A percentile compares a stretch with the other conserved stretches of the same genome.
Conservation (phyloP, 305 asterid genomes). For the Fraxinus baroniana region DNA sequence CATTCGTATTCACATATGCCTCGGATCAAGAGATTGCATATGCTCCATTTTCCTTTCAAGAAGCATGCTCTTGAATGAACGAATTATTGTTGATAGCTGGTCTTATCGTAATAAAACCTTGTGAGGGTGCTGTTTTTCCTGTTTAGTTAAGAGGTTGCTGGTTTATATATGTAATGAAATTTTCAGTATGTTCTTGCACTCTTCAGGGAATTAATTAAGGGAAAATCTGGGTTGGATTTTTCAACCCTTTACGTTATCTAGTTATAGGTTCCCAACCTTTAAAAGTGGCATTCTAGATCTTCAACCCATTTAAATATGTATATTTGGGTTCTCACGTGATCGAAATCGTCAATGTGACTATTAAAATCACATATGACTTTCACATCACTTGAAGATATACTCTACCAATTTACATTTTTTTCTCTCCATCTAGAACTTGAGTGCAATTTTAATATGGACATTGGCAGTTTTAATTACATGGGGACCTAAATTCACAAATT, state of each 20-base stretch:
- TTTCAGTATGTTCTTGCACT: not conserved
- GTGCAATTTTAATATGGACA: too few species aligned
- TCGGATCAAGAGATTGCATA: not conserved
- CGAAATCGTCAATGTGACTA: too few species aligned
- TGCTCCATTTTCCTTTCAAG: not conserved
- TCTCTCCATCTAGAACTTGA: too few species aligned
- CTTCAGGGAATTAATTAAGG: too few species aligned
- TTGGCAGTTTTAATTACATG: not conserved
- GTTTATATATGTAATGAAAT: not conserved
- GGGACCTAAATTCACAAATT: not conserved
- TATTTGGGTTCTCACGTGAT: too few species aligned
- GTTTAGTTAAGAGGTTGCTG: not conserved
- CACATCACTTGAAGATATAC: too few species aligned
- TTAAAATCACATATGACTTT: too few species aligned
- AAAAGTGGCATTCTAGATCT: too few species aligned
- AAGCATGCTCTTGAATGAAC: not conserved
- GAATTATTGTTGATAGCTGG: not conserved
- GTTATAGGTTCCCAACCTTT: not conserved
- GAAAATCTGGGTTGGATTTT: not conserved
- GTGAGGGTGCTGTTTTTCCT: not conserved
- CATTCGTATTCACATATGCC: not conserved
- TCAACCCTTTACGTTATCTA: not conserved
- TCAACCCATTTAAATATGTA: not conserved
- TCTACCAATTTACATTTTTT: too few species aligned
- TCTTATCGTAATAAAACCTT: not conserved